phyloP scores from a whole-genome alignment of 305 asterid species.

The Solanum aculeatissimum region DNA sequence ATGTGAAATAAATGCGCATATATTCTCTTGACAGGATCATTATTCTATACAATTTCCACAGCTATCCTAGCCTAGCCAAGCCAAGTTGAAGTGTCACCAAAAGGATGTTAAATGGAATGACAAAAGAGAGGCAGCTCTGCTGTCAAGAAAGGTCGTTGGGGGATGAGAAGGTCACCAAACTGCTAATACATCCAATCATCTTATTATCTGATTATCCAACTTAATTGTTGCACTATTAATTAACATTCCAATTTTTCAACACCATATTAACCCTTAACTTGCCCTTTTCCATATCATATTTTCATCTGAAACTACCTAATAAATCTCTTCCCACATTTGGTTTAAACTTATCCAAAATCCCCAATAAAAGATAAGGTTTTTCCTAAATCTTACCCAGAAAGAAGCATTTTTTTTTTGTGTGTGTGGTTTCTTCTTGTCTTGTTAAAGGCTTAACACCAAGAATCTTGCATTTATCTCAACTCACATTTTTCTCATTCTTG shows the following conservation, averaged over 20 bases:
- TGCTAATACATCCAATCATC: not conserved
- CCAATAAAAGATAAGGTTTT: not conserved
- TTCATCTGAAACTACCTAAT: not conserved
- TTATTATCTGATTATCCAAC: not conserved
- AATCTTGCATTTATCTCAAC: slow-evolving; percentile 14
- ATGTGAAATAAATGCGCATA: not conserved
- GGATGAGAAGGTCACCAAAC: slow-evolving; percentile 40
- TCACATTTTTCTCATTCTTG: slow-evolving; percentile 31
- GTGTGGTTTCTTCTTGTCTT: slow-evolving; percentile 17
- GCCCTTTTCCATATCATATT: not conserved
- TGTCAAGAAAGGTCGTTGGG: slow-evolving; percentile 57
- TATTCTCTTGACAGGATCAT: not conserved
- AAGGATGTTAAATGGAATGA: not conserved
- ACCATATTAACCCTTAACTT: not conserved
- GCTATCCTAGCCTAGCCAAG: not conserved
- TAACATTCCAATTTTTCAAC: not conserved
- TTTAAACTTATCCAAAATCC: not conserved
- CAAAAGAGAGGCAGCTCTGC: slow-evolving; percentile 13
- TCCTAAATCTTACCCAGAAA: not conserved
- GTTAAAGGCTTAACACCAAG: slow-evolving; percentile 15
- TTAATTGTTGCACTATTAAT: slow-evolving; percentile 4
- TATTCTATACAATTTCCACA: not conserved
- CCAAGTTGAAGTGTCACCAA: not conserved
- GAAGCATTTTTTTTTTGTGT: not conserved
- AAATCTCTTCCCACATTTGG: not conserved